A percentile compares a stretch with the other conserved stretches of the same genome.
Evolutionary conservation across 331 rosid genomes (phyloP).

Genomic region (Dryas integrifolia): DNA sequence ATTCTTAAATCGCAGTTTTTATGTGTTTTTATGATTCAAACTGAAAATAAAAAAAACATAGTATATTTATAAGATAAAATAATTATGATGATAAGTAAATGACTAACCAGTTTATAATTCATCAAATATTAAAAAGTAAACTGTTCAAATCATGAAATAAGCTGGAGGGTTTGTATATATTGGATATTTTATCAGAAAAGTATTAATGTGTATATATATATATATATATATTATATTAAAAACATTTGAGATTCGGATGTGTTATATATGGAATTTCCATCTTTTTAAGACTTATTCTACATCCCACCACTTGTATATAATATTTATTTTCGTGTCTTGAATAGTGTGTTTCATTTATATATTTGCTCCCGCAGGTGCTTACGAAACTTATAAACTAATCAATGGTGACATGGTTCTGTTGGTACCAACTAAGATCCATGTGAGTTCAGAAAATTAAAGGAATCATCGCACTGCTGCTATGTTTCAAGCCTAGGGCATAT

Average conservation of each 20-base stretch:
- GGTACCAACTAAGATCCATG: slow-evolving; percentile 7
- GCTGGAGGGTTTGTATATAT: too few relatives aligned
- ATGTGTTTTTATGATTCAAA: too few relatives aligned
- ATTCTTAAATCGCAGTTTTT: too few relatives aligned
- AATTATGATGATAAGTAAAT: too few relatives aligned
- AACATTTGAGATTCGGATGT: not conserved
- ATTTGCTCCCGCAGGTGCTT: slow-evolving; percentile 5
- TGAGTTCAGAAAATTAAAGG: slow-evolving; percentile 1
- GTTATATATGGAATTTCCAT: not conserved
- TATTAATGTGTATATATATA: too few relatives aligned
- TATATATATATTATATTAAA: too few relatives aligned
- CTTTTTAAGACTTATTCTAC: not conserved
- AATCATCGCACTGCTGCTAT: slow-evolving; percentile 3
- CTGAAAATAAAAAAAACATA: too few relatives aligned
- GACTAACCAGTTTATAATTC: too few relatives aligned
- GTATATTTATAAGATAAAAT: too few relatives aligned
- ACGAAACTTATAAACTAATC: slow-evolving; percentile 11
- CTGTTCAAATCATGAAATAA: too few relatives aligned
- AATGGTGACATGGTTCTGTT: not conserved
- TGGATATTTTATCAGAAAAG: too few relatives aligned
- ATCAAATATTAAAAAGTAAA: too few relatives aligned
- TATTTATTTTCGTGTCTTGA: slow-evolving; percentile 4
- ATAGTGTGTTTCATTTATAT: slow-evolving; percentile 2
- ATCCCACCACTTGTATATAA: slow-evolving; percentile 1
- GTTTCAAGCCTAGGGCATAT: not conserved